A percentile compares a stretch with the other conserved stretches of the same genome.
Conservation (phyloP, 2,329 filamentous ascomycete species). For the Plectosphaerella cucumerina region DNA sequence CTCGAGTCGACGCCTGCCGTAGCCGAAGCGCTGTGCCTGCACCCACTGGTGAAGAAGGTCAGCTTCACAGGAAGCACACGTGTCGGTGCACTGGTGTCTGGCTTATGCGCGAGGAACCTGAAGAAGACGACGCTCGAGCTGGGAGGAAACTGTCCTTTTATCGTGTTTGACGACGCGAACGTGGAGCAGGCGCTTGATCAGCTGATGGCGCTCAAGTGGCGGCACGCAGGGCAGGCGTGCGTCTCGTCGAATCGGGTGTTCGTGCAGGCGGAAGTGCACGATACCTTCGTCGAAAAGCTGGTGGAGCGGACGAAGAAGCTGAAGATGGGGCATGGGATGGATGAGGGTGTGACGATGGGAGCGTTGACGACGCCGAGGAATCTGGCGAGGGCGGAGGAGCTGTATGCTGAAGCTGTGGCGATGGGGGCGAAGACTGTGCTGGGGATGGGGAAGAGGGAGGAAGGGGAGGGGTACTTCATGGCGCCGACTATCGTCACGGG, state of each 20-base stretch:
- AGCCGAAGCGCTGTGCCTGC: slow-evolving; percentile 41
- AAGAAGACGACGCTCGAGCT: slow-evolving; percentile 68
- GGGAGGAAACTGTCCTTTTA: slow-evolving; percentile 64
- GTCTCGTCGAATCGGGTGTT: slow-evolving; percentile 43
- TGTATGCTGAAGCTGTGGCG: slow-evolving; percentile 61
- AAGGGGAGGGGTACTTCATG: slow-evolving; percentile 62
- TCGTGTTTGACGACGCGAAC: slow-evolving; percentile 67
- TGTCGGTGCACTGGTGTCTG: slow-evolving; percentile 64
- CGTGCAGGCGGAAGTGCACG: slow-evolving; percentile 45
- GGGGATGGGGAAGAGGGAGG: slow-evolving; percentile 51
- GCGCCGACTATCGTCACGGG: slow-evolving; percentile 67
- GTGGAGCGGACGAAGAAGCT: slow-evolving; percentile 47
- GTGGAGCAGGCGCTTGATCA: slow-evolving; percentile 54
- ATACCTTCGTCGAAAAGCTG: slow-evolving; percentile 53
- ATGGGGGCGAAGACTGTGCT: slow-evolving; percentile 60
- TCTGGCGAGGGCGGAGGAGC: slow-evolving; percentile 51
- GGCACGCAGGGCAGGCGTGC: slow-evolving; percentile 35
- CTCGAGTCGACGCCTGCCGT: slow-evolving; percentile 38
- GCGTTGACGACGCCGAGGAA: slow-evolving; percentile 53
- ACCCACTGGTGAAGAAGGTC: slow-evolving; percentile 53
- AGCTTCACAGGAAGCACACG: slow-evolving; percentile 73
- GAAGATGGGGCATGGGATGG: slow-evolving; percentile 57
- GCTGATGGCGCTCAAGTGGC: slow-evolving; percentile 40
- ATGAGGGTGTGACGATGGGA: slow-evolving; percentile 54
- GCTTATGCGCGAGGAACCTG: slow-evolving; percentile 57